phyloP scores from a whole-genome alignment of 2,329 filamentous ascomycete genomes.

The Colletotrichum kahawae region DNA sequence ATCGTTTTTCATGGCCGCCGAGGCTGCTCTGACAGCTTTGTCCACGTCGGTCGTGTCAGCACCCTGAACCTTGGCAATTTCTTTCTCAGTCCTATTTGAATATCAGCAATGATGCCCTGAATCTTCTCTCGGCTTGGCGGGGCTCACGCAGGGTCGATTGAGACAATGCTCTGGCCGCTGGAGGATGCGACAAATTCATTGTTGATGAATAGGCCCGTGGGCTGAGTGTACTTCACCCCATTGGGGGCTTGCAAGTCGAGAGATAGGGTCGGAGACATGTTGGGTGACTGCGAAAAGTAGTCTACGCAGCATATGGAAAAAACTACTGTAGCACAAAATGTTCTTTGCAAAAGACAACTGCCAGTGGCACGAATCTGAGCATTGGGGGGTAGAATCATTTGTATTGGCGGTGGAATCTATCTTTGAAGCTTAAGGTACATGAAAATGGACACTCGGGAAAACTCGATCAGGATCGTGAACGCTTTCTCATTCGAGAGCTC shows the following conservation, averaged over 20 bases:
- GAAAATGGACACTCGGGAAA: background rate
- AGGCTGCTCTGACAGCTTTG: background rate
- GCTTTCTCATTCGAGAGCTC: background rate
- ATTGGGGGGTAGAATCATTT: background rate
- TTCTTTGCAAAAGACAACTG: background rate
- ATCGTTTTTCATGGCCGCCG: constrained; percentile 41
- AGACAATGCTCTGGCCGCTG: constrained; percentile 59
- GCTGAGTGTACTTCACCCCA: constrained; percentile 69
- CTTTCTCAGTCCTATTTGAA: background rate
- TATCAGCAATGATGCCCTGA: background rate
- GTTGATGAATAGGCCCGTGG: constrained; percentile 77
- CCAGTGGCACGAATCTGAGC: background rate
- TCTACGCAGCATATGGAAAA: background rate
- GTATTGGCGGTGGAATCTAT: background rate
- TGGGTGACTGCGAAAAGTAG: background rate
- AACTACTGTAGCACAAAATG: background rate
- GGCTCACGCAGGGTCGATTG: constrained; percentile 59
- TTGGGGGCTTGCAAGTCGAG: constrained; percentile 72
- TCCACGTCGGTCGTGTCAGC: background rate
- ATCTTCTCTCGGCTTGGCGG: background rate
- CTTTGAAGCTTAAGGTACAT: background rate
- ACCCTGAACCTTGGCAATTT: background rate
- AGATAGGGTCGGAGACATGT: constrained; percentile 14
- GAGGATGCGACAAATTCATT: constrained; percentile 72
- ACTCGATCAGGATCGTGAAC: background rate